phyloP scores from a whole-genome alignment of 1,139 yeast genomes.

The Saccharomyces hybrid region DNA sequence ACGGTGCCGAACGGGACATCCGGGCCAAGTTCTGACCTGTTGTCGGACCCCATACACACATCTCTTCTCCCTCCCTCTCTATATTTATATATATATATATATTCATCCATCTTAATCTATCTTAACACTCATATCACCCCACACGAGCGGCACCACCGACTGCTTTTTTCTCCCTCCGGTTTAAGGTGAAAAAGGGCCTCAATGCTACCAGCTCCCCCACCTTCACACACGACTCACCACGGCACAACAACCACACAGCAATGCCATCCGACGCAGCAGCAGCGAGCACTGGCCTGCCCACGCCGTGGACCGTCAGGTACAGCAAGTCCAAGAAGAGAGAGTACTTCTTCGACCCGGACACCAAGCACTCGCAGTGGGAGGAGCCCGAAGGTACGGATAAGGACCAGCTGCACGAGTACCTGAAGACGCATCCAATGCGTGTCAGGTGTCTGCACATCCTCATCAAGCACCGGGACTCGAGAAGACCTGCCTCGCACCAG shows the following conservation, averaged over 20 bases:
- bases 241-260: not conserved
- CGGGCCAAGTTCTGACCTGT: slow-evolving; percentile 14
- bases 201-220: not conserved
- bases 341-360: slow-evolving; percentile 64
- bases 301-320: slow-evolving; percentile 73
- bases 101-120: too few relatives aligned
- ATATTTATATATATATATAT: too few relatives aligned
- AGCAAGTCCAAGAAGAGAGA: slow-evolving; percentile 81
- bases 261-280: not conserved
- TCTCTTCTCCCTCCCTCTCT: too few relatives aligned
- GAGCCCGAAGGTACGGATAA: slow-evolving; percentile 81
- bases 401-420: slow-evolving; percentile 49
- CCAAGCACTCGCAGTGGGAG: slow-evolving; percentile 81
- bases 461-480: slow-evolving; percentile 71
- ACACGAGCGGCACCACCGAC: not conserved
- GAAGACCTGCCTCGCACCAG: slow-evolving; percentile 93
- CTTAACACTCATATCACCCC: not conserved
- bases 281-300: slow-evolving; percentile 61
- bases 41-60: too few relatives aligned
- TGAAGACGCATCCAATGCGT: slow-evolving; percentile 47
- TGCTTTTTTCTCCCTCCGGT: not conserved
- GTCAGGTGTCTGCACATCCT: slow-evolving; percentile 69
- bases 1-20: slow-evolving; percentile 15
- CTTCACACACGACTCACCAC: not conserved
- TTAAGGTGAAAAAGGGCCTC: not conserved